A percentile compares a stretch with the other conserved stretches of the same genome.
Conservation (phyloP, 139 green algal species). For the Picochlorum sp. region DNA sequence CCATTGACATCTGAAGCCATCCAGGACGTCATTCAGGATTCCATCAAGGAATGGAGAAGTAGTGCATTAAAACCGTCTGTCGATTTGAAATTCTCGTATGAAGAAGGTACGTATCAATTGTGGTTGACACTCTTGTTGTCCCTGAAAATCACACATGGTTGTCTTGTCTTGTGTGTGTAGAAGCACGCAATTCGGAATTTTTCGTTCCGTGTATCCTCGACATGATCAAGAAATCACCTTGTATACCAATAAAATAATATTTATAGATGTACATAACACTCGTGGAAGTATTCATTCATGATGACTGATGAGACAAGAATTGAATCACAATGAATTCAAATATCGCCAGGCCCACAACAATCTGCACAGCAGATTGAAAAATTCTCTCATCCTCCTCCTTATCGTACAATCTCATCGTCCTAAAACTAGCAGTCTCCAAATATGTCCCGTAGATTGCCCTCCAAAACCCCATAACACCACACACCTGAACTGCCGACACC, state of each 20-base stretch:
- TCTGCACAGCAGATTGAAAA: conserved; percentile 32
- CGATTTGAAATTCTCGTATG: conserved; percentile 62
- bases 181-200: conserved; percentile 37
- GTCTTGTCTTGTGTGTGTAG: background rate
- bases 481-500: conserved; percentile 46
- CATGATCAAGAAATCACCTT: conserved; percentile 26
- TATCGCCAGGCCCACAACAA: conserved; percentile 16
- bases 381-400: conserved; percentile 18
- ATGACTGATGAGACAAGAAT: background rate
- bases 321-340: conserved; percentile 25
- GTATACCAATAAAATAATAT: conserved; percentile 6
- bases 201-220: conserved; percentile 66
- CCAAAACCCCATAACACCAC: conserved; percentile 64
- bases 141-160: too few relatives aligned
- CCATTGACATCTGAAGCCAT: conserved; percentile 22
- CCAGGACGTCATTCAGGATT: conserved; percentile 33
- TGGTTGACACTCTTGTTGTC: too few relatives aligned
- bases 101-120: conserved; percentile 38
- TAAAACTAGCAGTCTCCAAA: conserved; percentile 47
- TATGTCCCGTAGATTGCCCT: conserved; percentile 53
- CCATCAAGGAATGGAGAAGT: conserved; percentile 33
- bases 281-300: conserved; percentile 1
- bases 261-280: background rate
- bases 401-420: conserved; percentile 12
- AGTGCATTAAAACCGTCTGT: conserved; percentile 40